A percentile compares a stretch with the other conserved stretches of the same genome.
Evolutionary conservation across 169 alveolate species (phyloP).

Genomic region (Cryptosporidium meleagridis): DNA sequence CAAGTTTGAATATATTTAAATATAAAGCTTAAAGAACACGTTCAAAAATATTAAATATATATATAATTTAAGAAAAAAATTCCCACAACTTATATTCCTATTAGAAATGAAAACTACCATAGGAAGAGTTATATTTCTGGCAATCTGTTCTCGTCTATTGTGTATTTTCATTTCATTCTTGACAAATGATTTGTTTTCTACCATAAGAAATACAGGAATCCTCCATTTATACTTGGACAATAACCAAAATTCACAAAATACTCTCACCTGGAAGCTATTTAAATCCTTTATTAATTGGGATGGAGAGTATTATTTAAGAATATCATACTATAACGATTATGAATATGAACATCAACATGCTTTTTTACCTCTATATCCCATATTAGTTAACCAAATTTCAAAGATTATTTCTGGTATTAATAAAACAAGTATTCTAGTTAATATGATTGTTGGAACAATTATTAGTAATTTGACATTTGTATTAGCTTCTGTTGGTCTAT

Average conservation of each 20-base stretch:
- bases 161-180: conserved; percentile 30
- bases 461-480: conserved; percentile 45
- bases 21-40: neutral
- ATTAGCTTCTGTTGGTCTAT: conserved; percentile 43
- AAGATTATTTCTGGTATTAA: neutral
- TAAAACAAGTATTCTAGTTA: neutral
- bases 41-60: no score
- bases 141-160: conserved; percentile 19
- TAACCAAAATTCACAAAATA: neutral
- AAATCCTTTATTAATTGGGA: conserved; percentile 69
- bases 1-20: neutral
- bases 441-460: conserved; percentile 10
- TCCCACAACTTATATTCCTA: neutral
- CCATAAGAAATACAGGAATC: conserved; percentile 32
- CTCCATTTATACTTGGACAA: conserved; percentile 12
- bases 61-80: neutral
- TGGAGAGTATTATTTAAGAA: conserved; percentile 55
- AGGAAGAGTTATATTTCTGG: conserved; percentile 18
- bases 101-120: neutral
- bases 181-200: conserved; percentile 31
- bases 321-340: conserved; percentile 25
- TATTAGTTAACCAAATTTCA: conserved; percentile 10
- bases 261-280: conserved; percentile 20
- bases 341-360: conserved; percentile 67
- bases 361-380: conserved; percentile 47